Evolutionary conservation across 2,329 filamentous ascomycete genomes (phyloP).

Genomic region (Penicillium fuscoglaucum): DNA sequence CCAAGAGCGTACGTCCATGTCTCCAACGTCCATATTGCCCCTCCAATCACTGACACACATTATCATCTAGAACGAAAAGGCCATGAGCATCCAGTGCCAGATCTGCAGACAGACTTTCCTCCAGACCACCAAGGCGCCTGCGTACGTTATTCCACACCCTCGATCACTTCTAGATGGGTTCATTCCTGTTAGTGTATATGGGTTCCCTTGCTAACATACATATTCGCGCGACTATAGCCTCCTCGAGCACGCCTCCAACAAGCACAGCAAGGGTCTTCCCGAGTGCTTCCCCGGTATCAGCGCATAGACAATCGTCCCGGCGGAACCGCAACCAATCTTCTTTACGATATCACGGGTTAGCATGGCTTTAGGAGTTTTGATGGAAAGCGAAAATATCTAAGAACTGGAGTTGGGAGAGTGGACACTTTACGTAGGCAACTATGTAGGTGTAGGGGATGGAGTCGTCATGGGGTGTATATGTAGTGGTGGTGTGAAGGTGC

Average conservation of each 20-base stretch:
- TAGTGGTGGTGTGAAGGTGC: background rate
- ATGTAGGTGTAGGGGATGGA: background rate
- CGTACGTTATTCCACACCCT: conserved; percentile 32
- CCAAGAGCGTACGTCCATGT: conserved; percentile 62
- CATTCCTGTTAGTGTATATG: background rate
- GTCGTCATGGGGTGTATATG: background rate
- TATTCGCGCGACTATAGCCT: conserved; percentile 40
- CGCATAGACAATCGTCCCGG: conserved; percentile 3
- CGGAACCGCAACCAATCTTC: conserved; percentile 1
- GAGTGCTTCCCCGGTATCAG: conserved; percentile 65
- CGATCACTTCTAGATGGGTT: background rate
- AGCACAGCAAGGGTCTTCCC: conserved; percentile 69
- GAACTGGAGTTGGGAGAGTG: conserved; percentile 4
- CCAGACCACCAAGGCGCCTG: conserved; percentile 71
- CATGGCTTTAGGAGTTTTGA: conserved; percentile 15
- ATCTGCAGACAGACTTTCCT: conserved; percentile 78
- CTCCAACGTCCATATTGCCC: background rate
- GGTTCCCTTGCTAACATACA: conserved; percentile 10
- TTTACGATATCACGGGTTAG: conserved; percentile 15
- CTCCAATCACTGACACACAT: conserved; percentile 8
- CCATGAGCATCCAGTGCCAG: conserved; percentile 74
- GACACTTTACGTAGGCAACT: background rate
- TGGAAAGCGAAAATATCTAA: conserved; percentile 5
- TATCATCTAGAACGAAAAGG: conserved; percentile 64
- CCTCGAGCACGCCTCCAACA: conserved; percentile 70